Base-by-base conservation (phyloP, 768 basidiomycete genomes). In the Serendipita sp. region DNA sequence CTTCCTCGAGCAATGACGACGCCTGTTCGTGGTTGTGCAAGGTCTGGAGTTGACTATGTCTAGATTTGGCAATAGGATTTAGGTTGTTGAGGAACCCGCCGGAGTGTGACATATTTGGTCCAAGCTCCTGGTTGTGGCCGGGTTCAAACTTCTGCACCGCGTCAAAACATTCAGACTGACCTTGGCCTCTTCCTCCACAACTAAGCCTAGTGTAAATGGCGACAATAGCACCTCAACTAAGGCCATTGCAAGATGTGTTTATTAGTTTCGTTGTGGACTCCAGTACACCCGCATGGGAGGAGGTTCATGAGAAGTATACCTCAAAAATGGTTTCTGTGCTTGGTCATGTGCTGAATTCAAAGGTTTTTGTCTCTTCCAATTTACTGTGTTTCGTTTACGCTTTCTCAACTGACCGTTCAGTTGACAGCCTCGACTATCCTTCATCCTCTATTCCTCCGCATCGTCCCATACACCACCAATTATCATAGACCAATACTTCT, bases 241-340 rank as follows among this genome's bases (percentile, higher is more conserved):
- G 18, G 48, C 2, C 34, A n/a, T 28, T 34, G 16, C 18, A 60
- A 28, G 34, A 60, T 10, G 28, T 60, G 35, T 60, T 60, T 35
- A 60, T 60, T 10, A 60, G 28, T 8, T 35, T 60, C 10, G 56
- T 60, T n/a, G 56, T 60, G 16, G 56, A 60, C 56, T 60, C 56
- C 3, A 35, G 28, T 34, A 60, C 56, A 8, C 56, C 56, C 8
- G 11, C 18, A n/a, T 60, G 56, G 56, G 56, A 60, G 4, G 56
- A 60, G 35, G 8, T 60, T n/a, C 35, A 34, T 36, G 30, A 32
- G 28, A 60, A 60, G 35, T 60, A 60, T 38, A 23, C 35, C 11
- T 32, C 56, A 60, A 60, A 38, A 34, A 35, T 38, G 16, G 56
- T 60, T 60, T 11, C n/a, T 11, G 28, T 10, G n/a, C 10, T 38